These are phyloP conservation scores for Talaromyces sp. DNA, from an alignment of 2,329 filamentous ascomycete genomes.

Conservation along the genomic window DNA sequence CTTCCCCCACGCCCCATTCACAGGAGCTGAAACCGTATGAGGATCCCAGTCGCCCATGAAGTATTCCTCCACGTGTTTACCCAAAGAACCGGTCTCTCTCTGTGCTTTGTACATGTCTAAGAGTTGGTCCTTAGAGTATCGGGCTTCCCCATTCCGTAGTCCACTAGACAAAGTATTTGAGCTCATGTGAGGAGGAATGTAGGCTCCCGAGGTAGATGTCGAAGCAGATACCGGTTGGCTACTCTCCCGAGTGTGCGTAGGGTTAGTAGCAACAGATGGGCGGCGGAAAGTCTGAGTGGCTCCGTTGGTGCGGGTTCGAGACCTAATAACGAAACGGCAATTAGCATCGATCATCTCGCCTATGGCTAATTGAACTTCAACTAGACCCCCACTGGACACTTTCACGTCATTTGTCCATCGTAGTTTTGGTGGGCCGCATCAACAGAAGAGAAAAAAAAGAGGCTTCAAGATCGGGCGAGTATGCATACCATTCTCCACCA, in stretches of 20 bases:
- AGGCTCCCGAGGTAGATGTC: slow-evolving; percentile 50
- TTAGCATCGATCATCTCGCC: slow-evolving; percentile 21
- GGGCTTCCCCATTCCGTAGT: slow-evolving; percentile 59
- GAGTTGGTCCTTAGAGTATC: slow-evolving; percentile 79
- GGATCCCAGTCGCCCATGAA: slow-evolving; percentile 81
- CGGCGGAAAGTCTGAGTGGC: slow-evolving; percentile 69
- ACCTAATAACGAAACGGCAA: slow-evolving; percentile 46
- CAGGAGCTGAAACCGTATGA: slow-evolving; percentile 65
- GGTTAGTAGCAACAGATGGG: slow-evolving; percentile 61
- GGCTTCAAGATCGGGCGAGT: too few relatives aligned
- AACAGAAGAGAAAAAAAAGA: neutral
- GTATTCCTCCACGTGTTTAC: slow-evolving; percentile 66
- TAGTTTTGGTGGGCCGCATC: neutral
- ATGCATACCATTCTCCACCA: slow-evolving; percentile 72
- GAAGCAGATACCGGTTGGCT: slow-evolving; percentile 44
- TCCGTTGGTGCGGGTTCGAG: slow-evolving; percentile 65
- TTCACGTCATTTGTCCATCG: neutral
- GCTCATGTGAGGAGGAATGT: slow-evolving; percentile 64
- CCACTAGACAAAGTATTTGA: slow-evolving; percentile 50
- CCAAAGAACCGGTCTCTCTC: slow-evolving; percentile 56
- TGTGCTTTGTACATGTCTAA: slow-evolving; percentile 70
- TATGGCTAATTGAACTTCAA: neutral
- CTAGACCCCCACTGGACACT: neutral
- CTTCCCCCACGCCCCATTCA: slow-evolving; percentile 73
- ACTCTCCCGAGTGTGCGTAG: slow-evolving; percentile 50